Conservation (phyloP, 2,329 filamentous ascomycete species). For the Tolypocladium sp. region DNA sequence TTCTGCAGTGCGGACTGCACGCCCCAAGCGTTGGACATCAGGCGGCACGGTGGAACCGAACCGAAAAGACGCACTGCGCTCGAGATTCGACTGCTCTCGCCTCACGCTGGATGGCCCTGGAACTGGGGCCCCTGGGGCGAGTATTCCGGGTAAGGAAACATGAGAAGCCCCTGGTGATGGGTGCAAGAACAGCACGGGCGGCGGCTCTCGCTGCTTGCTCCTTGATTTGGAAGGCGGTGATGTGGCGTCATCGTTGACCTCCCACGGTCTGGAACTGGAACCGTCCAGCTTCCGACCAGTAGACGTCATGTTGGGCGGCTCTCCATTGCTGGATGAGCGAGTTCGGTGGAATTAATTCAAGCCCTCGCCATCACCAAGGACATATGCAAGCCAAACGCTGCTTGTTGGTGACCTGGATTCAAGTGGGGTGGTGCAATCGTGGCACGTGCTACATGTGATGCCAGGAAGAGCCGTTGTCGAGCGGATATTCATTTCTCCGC, state of each 20-base stretch:
- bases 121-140: constrained; percentile 25
- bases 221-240: constrained; percentile 33
- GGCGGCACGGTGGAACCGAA: constrained; percentile 18
- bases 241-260: background rate
- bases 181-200: constrained; percentile 72
- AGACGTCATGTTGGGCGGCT: background rate
- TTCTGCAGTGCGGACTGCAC: constrained; percentile 30
- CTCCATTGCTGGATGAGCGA: background rate
- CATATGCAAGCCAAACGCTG: background rate
- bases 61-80: constrained; percentile 28
- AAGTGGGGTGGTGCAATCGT: background rate
- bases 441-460: no score
- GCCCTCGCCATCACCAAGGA: background rate
- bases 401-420: background rate
- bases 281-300: background rate
- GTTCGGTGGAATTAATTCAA: background rate
- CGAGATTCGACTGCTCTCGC: constrained; percentile 19
- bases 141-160: constrained; percentile 47
- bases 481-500: background rate
- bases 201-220: constrained; percentile 41
- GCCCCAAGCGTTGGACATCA: constrained; percentile 18
- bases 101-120: constrained; percentile 19
- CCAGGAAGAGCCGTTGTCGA: background rate
- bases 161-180: constrained; percentile 70
- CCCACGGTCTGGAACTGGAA: background rate